Evolutionary conservation across 768 basidiomycete genomes (phyloP), one percentile per base, ranked within the genome.

Genomic region (Thelephora aurantiotincta): DNA sequence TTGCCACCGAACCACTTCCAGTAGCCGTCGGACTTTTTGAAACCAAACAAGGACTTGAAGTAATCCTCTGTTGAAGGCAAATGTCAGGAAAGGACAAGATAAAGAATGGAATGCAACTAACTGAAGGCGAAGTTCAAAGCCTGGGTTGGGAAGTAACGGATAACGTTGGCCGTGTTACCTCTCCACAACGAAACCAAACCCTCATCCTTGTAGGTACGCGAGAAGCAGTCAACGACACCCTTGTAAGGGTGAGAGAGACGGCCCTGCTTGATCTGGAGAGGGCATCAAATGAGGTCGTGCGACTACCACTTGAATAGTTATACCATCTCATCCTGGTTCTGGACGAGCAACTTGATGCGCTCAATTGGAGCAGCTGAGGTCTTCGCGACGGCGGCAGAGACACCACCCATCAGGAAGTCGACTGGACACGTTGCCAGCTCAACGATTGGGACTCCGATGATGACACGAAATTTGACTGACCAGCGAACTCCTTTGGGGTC

Each of bases 241-340:
- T 93, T 93, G 83, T 99, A 98, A 33, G 96, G 96, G 54, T 78
- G 70, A 48, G 88, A 73, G 49, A 98, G 84, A 77, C 96, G 96
- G 61, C 96, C 96, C 71, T 97, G 91, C 78, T 98, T 98, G 76
- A 98, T 96, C 91, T 94, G 58, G 44, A 51, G 42, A 45, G 26
- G 33, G 11, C 47, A 37, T 35, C 41, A 13, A 48, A n/a, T 33
- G 3, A 9, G 38, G 14, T 43, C 0, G 26, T 4, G 19, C 9
- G 41, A 37, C 19, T 5, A 18, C 38, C 18, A 19, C 38, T 14
- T 35, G 20, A 11, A 48, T 30, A 9, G n/a, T 63, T 69, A 2
- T n/a, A 81, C 85, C 96, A 98, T 99, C 75, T 98, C 96, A 78
- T 93, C 94, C 80, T 98, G 94, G 73, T 96, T 97, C 71, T 97